Evolutionary conservation across 2,329 filamentous ascomycete species (phyloP), one percentile per base, ranked within the genome.

Genomic region (Claviceps quebecensis): DNA sequence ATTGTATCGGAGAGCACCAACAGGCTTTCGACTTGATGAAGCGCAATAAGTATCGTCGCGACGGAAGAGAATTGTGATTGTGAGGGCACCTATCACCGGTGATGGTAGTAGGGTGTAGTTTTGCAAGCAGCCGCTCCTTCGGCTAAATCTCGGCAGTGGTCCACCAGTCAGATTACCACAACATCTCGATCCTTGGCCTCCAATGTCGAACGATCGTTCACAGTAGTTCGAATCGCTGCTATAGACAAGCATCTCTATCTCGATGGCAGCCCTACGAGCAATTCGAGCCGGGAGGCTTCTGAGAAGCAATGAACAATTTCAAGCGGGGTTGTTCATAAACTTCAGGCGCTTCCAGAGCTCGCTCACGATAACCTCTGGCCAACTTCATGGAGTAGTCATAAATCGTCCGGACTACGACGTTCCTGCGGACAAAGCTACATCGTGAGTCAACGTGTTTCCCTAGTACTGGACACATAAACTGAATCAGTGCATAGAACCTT

Each of bases 371-470:
- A 61, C 70, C 47, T 63, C 69, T 56, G 60, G 66, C 53, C 65
- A 62, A 56, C 64, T 65, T 50, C 64, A 67, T 56, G 64, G 61
- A 56, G 64, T 62, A 55, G 68, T 65, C 53, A 59, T 59, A 57
- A 87, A 93, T 66, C 76, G 86, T 60, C 88, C 87, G 55, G 84
- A 95, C 65, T 96, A 94, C 67, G 77, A 78, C 58, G 84, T 84
- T 44, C 82, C 82, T 48, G 77, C 86, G 60, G 91, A 97, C 70
- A 90, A 89, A 70, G 86, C 86, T 56, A 94, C 88, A 57, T 96
- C 90, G 90, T 96, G 78, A 59, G 68, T 53, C 34, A 2, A 2
- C 38, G 5, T 9, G 6, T 47, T 2, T 40, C 13, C 23, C 26
- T 14, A 6, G 1, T 23, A 6, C n/a, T 26, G 4, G 22, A 2